Evolutionary conservation across 163 green algal genomes (phyloP).

Genomic region (Trebouxiophyceae sp.): DNA sequence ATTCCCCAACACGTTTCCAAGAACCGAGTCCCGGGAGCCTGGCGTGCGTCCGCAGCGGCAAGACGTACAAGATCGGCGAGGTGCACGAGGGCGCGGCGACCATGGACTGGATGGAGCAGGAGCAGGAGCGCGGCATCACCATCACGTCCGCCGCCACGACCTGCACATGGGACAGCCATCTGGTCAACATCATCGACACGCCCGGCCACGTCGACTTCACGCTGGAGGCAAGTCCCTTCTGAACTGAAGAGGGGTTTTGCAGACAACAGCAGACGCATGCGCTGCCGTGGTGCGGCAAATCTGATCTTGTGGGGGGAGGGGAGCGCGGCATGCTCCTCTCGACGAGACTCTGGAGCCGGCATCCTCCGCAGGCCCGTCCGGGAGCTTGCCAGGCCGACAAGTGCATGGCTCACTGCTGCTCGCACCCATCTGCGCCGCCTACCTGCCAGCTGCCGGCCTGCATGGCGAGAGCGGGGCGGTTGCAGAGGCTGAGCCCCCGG

Average conservation of each 20-base stretch:
- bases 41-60: constrained; percentile 43
- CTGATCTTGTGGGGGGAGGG: too few species aligned
- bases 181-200: constrained; percentile 99
- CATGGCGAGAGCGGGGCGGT: too few species aligned
- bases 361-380: too few species aligned
- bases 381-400: too few species aligned
- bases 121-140: constrained; percentile 97
- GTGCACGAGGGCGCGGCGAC: constrained; percentile 98
- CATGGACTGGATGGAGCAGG: constrained; percentile 99
- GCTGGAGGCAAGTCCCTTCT: constrained; percentile 64
- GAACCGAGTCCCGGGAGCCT: too few species aligned
- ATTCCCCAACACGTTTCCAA: too few species aligned
- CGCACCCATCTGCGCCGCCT: background rate
- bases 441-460: background rate
- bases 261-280: background rate
- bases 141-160: constrained; percentile 98
- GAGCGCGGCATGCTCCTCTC: too few species aligned
- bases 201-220: constrained; percentile 96
- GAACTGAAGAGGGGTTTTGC: background rate
- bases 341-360: too few species aligned
- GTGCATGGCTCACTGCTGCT: too few species aligned
- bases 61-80: constrained; percentile 99
- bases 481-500: too few species aligned
- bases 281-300: too few species aligned
- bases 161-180: constrained; percentile 89